phyloP scores from a whole-genome alignment of 2,329 filamentous ascomycete species.

The Sporothrix schenckii region DNA sequence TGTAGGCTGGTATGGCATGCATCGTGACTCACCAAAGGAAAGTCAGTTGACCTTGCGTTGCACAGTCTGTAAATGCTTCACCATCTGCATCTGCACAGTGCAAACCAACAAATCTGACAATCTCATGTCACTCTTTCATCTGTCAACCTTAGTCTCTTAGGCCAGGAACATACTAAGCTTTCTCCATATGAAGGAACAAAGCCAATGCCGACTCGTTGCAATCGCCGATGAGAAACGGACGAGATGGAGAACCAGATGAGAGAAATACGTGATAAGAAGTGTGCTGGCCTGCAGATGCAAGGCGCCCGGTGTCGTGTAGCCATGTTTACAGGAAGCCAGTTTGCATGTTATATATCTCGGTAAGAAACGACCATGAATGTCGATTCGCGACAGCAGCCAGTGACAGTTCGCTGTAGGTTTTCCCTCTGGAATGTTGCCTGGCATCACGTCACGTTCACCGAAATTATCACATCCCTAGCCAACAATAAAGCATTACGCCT shows the following conservation, averaged over 20 bases:
- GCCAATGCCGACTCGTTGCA: no score
- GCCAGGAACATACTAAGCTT: not conserved
- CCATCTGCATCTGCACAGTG: not conserved
- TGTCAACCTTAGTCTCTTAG: not conserved
- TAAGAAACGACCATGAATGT: not conserved
- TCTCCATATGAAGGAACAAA: not conserved
- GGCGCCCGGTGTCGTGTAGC: slow-evolving; percentile 8
- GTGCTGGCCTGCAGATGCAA: not conserved
- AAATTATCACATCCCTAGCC: not conserved
- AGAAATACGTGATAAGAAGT: slow-evolving; percentile 4
- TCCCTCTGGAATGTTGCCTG: not conserved
- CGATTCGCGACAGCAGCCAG: slow-evolving; percentile 17
- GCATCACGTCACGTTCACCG: not conserved
- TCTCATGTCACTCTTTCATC: no score
- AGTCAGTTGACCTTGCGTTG: slow-evolving; percentile 19
- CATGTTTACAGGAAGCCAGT: not conserved
- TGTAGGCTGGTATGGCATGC: not conserved
- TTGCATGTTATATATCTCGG: not conserved
- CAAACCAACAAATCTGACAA: no score
- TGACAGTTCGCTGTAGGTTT: not conserved
- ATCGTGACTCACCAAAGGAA: slow-evolving; percentile 26
- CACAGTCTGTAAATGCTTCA: not conserved
- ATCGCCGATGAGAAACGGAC: no score
- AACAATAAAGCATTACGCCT: not conserved
- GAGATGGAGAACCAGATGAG: not conserved